Percentiles rank a stretch among this genome's conserved stretches.
phyloP scores from a whole-genome alignment of 306 rosid genomes.

The Begonia fuchsioides region DNA sequence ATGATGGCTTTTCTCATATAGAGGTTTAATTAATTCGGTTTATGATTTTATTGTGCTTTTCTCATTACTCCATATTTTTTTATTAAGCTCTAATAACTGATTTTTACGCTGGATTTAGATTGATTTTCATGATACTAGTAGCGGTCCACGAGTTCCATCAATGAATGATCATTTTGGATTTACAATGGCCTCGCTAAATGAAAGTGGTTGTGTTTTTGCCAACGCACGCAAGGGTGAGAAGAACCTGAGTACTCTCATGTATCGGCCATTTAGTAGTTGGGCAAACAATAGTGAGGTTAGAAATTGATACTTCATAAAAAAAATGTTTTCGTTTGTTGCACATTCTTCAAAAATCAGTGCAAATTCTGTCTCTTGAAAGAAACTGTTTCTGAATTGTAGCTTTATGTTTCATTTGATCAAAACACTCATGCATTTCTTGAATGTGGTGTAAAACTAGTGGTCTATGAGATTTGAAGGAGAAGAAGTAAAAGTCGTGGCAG shows the following conservation, averaged over 20 bases:
- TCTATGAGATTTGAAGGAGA: slow-evolving; percentile 96
- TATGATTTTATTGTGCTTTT: background rate
- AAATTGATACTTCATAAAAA: slow-evolving; percentile 8
- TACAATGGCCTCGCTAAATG: slow-evolving; percentile 88
- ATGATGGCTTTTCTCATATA: slow-evolving; percentile 79
- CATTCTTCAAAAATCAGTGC: no score
- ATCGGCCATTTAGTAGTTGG: slow-evolving; percentile 91
- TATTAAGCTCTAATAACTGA: slow-evolving; percentile 11
- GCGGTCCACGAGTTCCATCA: slow-evolving; percentile 82
- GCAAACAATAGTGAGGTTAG: slow-evolving; percentile 89
- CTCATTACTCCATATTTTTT: slow-evolving; percentile 5
- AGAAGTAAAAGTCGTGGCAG: slow-evolving; percentile 85
- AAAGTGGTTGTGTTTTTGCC: slow-evolving; percentile 67
- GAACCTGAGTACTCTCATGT: slow-evolving; percentile 86
- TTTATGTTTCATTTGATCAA: slow-evolving; percentile 4
- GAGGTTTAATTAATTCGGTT: slow-evolving; percentile 37
- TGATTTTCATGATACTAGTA: slow-evolving; percentile 91
- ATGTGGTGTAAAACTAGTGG: slow-evolving; percentile 46
- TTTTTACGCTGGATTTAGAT: slow-evolving; percentile 32
- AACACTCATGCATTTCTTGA: background rate
- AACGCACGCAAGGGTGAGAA: slow-evolving; percentile 93
- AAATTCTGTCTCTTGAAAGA: no score
- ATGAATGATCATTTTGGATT: slow-evolving; percentile 98
- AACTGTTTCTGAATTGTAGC: background rate
- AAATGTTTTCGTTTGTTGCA: background rate